Evolutionary conservation across 768 basidiomycete genomes (phyloP), one percentile per base, ranked within the genome.

Genomic region (Boletus vermiculosoides): DNA sequence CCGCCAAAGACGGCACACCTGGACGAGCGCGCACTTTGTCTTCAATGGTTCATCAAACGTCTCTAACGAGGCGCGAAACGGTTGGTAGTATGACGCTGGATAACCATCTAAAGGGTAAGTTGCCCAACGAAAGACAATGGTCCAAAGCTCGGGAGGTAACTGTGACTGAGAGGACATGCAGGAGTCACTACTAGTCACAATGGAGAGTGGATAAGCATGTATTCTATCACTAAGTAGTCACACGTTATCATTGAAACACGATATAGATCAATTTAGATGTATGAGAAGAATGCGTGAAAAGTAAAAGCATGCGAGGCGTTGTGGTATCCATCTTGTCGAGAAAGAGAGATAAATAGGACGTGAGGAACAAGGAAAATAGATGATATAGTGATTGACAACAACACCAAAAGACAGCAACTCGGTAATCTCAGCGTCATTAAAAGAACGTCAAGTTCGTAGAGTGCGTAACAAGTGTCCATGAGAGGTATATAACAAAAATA

Each of bases 1-100:
- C n/a, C 73, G 76, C 86, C 86, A 87, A 31, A 74, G 68, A 49
- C 76, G 79, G 67, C 84, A 87, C 33, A 88, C 86, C 52, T 77
- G 73, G 44, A 79, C 75, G 47, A 88, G 69, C 4, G 76, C 66
- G 37, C 67, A 66, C 65, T 74, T 77, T 30, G 76, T 74, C 28
- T 64, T 63, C 33, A 79, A 45, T 1, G 37, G 59, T 66, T 50
- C 77, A 66, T 57, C 66, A 55, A 47, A 72, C 65, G 33, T 63
- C 56, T 69, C 67, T 20, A 54, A 58, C 3, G 74, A 60, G 1
- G 66, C 63, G 39, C 78, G 74, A 70, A 87, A 87, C 2, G 84
- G 83, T 23, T 64, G 62, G 62, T 85, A 82, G 28, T 57, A 54
- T 55, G 70, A 57, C 13, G 71, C 45, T 42, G 71, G 68, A 39